Conservation (phyloP, 306 rosid species). For the Gillenia trifoliata region DNA sequence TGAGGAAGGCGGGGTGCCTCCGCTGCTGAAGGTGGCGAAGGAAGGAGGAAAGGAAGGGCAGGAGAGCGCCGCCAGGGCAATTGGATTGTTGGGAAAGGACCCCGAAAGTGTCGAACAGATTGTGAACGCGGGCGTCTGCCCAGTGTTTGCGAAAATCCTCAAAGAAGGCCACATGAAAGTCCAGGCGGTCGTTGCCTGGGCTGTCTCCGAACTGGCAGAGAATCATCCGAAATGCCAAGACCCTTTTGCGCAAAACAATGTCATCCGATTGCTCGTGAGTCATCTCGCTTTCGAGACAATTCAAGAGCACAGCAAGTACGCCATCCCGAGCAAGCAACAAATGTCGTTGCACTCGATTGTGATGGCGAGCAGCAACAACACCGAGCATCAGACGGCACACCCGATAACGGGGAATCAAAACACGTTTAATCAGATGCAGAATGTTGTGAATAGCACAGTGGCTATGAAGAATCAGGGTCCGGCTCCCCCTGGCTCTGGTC, state of each 20-base stretch:
- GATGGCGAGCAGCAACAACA: constrained; percentile 25
- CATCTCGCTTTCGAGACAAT: constrained; percentile 78
- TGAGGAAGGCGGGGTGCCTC: constrained; percentile 66
- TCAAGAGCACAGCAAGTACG: constrained; percentile 69
- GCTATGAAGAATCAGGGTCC: constrained; percentile 4
- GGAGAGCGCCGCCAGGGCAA: constrained; percentile 57
- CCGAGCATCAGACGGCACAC: constrained; percentile 12
- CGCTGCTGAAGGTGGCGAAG: constrained; percentile 47
- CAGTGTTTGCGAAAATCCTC: constrained; percentile 55
- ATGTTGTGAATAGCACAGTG: constrained; percentile 19
- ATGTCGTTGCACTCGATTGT: constrained; percentile 53
- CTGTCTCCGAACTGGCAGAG: constrained; percentile 52
- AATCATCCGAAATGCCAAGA: constrained; percentile 77
- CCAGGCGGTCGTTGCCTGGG: constrained; percentile 66
- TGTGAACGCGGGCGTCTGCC: constrained; percentile 56
- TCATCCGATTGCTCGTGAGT: constrained; percentile 60
- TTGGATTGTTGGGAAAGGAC: constrained; percentile 65
- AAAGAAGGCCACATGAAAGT: constrained; percentile 79
- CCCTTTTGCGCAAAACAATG: constrained; percentile 66
- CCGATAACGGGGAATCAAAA: constrained; percentile 24
- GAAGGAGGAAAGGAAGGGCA: constrained; percentile 64
- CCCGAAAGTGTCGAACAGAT: constrained; percentile 67
- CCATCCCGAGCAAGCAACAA: constrained; percentile 37
- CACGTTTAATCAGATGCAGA: constrained; percentile 18
- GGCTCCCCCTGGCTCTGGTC: neutral